Conservation (phyloP, 1,139 yeast species). For the Zygoascus meyerae region DNA sequence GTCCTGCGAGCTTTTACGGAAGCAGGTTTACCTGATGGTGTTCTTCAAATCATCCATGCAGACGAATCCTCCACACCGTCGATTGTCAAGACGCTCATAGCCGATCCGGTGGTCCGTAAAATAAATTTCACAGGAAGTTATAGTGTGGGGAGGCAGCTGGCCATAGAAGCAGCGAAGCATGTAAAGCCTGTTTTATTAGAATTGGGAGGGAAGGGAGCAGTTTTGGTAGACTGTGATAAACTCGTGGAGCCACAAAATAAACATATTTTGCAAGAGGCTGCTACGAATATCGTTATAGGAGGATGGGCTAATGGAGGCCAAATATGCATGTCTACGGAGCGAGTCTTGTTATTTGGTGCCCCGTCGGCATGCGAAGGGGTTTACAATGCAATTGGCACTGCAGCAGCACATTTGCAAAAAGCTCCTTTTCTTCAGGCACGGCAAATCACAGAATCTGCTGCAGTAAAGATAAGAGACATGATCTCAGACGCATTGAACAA, state of each 20-base stretch:
- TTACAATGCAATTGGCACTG: slow-evolving; percentile 39
- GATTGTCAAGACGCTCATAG: slow-evolving; percentile 44
- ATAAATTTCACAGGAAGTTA: slow-evolving; percentile 62
- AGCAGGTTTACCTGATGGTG: slow-evolving; percentile 73
- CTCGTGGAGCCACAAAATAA: slow-evolving; percentile 42
- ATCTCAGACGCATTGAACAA: slow-evolving; percentile 40
- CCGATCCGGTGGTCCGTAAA: slow-evolving; percentile 52
- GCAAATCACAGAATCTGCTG: slow-evolving; percentile 34
- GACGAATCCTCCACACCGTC: slow-evolving; percentile 40
- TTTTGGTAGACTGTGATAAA: slow-evolving; percentile 69
- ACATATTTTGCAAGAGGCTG: slow-evolving; percentile 15
- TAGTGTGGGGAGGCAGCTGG: slow-evolving; percentile 57
- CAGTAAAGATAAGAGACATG: slow-evolving; percentile 29
- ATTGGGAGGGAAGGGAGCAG: slow-evolving; percentile 88
- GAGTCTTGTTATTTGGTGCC: slow-evolving; percentile 57
- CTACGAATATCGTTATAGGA: slow-evolving; percentile 68
- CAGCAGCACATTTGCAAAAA: slow-evolving; percentile 2
- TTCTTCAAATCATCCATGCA: slow-evolving; percentile 52
- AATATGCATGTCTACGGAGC: slow-evolving; percentile 78
- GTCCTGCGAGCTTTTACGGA: slow-evolving; percentile 50
- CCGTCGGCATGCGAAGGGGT: slow-evolving; percentile 45
- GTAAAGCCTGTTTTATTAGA: slow-evolving; percentile 75
- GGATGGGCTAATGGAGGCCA: slow-evolving; percentile 80
- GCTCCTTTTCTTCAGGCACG: slow-evolving; percentile 13
- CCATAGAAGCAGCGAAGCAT: slow-evolving; percentile 53